Base-by-base conservation (phyloP, 208 protist genomes). In the Trypanosoma mega region DNA sequence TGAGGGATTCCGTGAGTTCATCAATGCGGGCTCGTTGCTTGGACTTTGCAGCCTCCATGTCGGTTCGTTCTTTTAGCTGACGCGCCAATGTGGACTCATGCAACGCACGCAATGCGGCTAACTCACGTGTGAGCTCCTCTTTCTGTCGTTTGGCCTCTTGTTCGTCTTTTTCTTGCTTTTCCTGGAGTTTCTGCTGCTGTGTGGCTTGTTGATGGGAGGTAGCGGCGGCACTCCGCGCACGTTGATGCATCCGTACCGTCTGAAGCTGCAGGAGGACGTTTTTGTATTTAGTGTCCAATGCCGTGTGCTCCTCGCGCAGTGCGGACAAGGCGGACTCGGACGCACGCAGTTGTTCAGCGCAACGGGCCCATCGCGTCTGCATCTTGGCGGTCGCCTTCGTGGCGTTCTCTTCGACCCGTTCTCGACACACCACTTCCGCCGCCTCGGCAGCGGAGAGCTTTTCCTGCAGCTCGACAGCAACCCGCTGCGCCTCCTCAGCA, bases 231-330 rank as follows among this genome's bases (percentile, higher is more conserved):
- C 44, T 36, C 14, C 51, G 53, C 12, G 27, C 26, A 3, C 50
- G 47, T 30, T 57, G 55, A 20, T 63, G 52, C 26, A 51, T 53
- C 24, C 71, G 63, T 2, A 50, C 31, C 1, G 43, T 61, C 46
- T 72, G 76, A 6, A 82, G 57, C 55, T 82, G 76, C 20, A 57
- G 30, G 12, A 67, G 62, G 29, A 72, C 45, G 18, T 59, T 57
- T 36, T 61, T 72, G n/a, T 63, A 21, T 31, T 72, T 71, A 20
- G 14, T 52, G 27, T 69, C 46, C n/a, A 67, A 27, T n/a, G 56
- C 34, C 43, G 54, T 65, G 11, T 58, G 64, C 11, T 76, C 68
- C 0, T 52, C 44, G 21, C 48, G 66, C 1, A 68, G 59, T 9
- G 36, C 37, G 31, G 54, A 21, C n/a, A 56, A 55, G 29, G 70